Evolutionary conservation across 2,329 filamentous ascomycete genomes (phyloP), one percentile per base, ranked within the genome.

Genomic region (Hortaea sp.): DNA sequence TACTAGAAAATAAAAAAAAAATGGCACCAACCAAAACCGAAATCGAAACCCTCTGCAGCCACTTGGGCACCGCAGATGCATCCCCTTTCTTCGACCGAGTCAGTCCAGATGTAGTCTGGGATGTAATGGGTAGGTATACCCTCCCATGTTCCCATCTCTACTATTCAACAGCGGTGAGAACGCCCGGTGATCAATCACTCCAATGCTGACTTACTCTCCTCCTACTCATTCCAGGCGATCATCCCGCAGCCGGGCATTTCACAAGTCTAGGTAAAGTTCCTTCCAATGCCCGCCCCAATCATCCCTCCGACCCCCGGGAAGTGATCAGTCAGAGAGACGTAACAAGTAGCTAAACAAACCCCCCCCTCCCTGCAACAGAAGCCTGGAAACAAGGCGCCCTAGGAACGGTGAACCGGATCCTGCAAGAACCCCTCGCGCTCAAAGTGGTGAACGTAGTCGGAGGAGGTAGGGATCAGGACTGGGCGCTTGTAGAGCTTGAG

Each of bases 301-400:
- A n/a, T n/a, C n/a, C n/a, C n/a, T n/a, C n/a, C n/a, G n/a, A n/a
- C n/a, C n/a, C n/a, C n/a, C n/a, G n/a, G n/a, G n/a, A n/a, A n/a
- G 40, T 30, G 11, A 9, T 35, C 12, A 31, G 6, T 12, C 38
- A n/a, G n/a, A 28, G 13, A 30, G 39, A 28, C 6, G 7, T 7
- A 29, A 3, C 12, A 12, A 9, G n/a, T 6, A 9, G 42, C 6
- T 38, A 35, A n/a, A n/a, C n/a, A n/a, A n/a, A n/a, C n/a, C n/a
- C n/a, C n/a, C n/a, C n/a, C n/a, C n/a, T n/a, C n/a, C n/a, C n/a
- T n/a, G n/a, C n/a, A 6, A 7, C 43, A 57, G 55, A 54, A 28
- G 47, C 49, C n/a, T 60, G 58, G 58, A 57, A 58, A 48, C 44
- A 53, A 42, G 52, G 52, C 20, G 58, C 58, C 1, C 51, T 59